phyloP scores from a whole-genome alignment of 805 yeast species.

The Schizosaccharomyces japonicus region DNA sequence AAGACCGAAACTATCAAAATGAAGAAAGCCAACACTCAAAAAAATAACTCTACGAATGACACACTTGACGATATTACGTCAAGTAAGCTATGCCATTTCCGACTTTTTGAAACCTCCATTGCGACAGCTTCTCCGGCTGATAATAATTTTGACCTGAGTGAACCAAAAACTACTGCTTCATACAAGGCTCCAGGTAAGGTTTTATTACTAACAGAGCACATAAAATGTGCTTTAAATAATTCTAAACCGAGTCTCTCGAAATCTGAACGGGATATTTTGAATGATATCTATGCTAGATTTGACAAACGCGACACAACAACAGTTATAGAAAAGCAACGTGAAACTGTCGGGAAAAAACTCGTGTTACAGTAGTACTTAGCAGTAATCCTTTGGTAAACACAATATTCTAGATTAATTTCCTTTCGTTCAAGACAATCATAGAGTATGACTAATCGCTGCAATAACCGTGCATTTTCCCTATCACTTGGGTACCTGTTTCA shows the following conservation, averaged over 20 bases:
- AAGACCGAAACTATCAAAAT: constrained; percentile 12
- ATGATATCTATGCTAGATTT: constrained; percentile 44
- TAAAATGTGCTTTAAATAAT: constrained; percentile 37
- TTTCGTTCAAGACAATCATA: too few relatives aligned
- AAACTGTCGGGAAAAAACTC: too few relatives aligned
- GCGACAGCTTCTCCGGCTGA: not conserved
- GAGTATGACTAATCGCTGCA: too few relatives aligned
- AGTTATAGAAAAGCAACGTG: too few relatives aligned
- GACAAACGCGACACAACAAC: too few relatives aligned
- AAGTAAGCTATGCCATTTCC: not conserved
- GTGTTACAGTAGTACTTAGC: too few relatives aligned
- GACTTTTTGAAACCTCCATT: not conserved
- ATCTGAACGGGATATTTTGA: constrained; percentile 40
- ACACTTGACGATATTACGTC: not conserved
- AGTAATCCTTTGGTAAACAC: too few relatives aligned
- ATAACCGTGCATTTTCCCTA: too few relatives aligned
- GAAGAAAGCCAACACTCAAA: constrained; percentile 7
- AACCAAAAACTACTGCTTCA: constrained; percentile 1
- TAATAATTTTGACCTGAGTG: not conserved
- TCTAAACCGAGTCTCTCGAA: constrained; percentile 77
- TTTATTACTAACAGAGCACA: constrained; percentile 28
- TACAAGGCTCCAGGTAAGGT: constrained; percentile 17
- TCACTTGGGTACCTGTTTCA: too few relatives aligned
- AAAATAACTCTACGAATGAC: constrained; percentile 4
- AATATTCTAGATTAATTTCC: too few relatives aligned